Conservation (phyloP, 1,284 basidiomycete genomes). For the Trametes hirsuta region DNA sequence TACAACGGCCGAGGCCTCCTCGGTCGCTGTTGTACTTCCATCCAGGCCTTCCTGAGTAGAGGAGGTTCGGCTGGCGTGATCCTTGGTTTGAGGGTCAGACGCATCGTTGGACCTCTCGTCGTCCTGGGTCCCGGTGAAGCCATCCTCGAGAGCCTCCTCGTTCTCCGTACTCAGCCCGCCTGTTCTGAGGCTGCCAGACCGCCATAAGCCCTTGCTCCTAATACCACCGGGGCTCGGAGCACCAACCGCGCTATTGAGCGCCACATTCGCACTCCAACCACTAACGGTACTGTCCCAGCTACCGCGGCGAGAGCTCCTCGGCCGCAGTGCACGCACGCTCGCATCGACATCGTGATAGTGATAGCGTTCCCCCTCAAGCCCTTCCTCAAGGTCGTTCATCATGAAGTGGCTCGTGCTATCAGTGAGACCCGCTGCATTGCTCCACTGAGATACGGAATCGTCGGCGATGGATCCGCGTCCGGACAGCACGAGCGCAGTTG, state of each 20-base stretch:
- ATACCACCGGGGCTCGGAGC: slow-evolving; percentile 42
- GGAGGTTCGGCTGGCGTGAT: slow-evolving; percentile 2
- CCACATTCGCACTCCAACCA: slow-evolving; percentile 70
- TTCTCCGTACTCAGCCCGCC: slow-evolving; percentile 49
- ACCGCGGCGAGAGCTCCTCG: slow-evolving; percentile 76
- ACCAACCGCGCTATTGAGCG: slow-evolving; percentile 38
- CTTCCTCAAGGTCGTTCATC: slow-evolving; percentile 51
- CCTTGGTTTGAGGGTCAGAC: neutral
- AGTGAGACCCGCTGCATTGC: slow-evolving; percentile 46
- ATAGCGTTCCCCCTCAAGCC: slow-evolving; percentile 40
- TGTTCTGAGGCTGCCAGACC: slow-evolving; percentile 55
- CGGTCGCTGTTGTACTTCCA: neutral
- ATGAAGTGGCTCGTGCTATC: slow-evolving; percentile 71
- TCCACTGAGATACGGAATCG: slow-evolving; percentile 74
- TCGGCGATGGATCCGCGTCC: slow-evolving; percentile 44
- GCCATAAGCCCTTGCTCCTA: slow-evolving; percentile 60
- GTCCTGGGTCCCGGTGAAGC: slow-evolving; percentile 18
- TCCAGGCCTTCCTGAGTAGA: slow-evolving; percentile 1
- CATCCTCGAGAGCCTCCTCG: slow-evolving; percentile 29
- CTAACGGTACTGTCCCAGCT: slow-evolving; percentile 87
- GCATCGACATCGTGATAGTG: slow-evolving; percentile 71
- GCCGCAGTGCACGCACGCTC: slow-evolving; percentile 78
- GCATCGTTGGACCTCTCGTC: slow-evolving; percentile 10
- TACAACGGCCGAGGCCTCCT: slow-evolving; percentile 3
- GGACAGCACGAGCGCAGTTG: slow-evolving; percentile 28